Evolutionary conservation across 2,329 filamentous ascomycete genomes (phyloP), one percentile per base, ranked within the genome.

Genomic region (Botrytis deweyae): DNA sequence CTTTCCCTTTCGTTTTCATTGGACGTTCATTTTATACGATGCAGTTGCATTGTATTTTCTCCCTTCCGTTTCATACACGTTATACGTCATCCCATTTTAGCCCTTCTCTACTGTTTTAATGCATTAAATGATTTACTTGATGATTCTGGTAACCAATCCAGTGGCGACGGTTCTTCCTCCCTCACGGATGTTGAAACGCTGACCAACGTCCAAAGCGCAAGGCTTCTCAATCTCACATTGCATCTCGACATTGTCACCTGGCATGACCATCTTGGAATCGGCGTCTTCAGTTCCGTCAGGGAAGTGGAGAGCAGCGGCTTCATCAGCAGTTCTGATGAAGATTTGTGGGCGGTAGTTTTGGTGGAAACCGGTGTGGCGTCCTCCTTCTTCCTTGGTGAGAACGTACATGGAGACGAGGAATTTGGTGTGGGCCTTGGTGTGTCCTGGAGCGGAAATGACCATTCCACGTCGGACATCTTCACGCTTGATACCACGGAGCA

Each of bases 241-340:
- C 95, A 99, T 98, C 88, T 99, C 96, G 78, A 97, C 90, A 85
- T 99, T 99, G 89, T 99, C 96, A 84, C 96, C 96, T 70, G 96
- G 96, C 94, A 97, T 97, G 84, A 98, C 91, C 87, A 94, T 92
- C 88, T 93, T 95, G 84, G 85, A 86, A 77, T 87, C 83, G 75
- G 88, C 84, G 80, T 95, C 91, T 83, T 92, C 91, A 76, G 88
- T 92, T 76, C 92, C 93, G 80, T 96, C 95, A 72, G 95, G 94
- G 91, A 95, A 98, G 82, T 87, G 90, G 80, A 99, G 89, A 74
- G 91, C 87, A 81, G 93, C 92, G 36, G 87, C 88, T 87, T 92
- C 89, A 86, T 94, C 93, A 78, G 95, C 93, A 78, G 96, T 98
- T 82, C 96, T 93, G 83, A 99, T 89, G 88, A 92, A 99, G 83